Percentiles rank a stretch among this genome's conserved stretches.
Conservation (phyloP, 2,329 filamentous ascomycete genomes). For the Aspergillus spinulosporus region DNA sequence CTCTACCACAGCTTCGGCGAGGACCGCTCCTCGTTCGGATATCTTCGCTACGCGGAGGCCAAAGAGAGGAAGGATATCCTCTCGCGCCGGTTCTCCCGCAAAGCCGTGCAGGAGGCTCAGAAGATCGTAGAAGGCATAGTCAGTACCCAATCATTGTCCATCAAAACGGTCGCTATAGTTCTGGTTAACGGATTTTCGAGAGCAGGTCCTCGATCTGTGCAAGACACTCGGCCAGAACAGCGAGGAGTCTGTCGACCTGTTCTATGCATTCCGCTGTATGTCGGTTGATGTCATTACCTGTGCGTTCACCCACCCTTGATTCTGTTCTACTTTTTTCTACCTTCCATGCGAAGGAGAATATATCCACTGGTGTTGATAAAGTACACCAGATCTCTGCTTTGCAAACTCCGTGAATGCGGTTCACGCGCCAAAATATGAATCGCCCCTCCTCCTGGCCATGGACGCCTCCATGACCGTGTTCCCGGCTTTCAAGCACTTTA, state of each 20-base stretch:
- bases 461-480: slow-evolving; percentile 7
- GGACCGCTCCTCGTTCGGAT: slow-evolving; percentile 13
- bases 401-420: slow-evolving; percentile 11
- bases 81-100: slow-evolving; percentile 7
- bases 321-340: background rate
- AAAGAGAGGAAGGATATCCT: slow-evolving; percentile 13
- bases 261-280: slow-evolving; percentile 14
- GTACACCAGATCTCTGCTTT: slow-evolving; percentile 8
- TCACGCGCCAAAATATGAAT: slow-evolving; percentile 10
- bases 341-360: background rate
- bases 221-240: slow-evolving; percentile 1
- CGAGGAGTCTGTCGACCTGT: background rate
- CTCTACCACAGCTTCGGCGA: slow-evolving; percentile 12
- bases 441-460: slow-evolving; percentile 12
- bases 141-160: too few species aligned
- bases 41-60: slow-evolving; percentile 1
- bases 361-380: background rate
- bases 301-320: background rate
- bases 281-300: slow-evolving; percentile 11
- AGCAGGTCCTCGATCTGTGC: slow-evolving; percentile 5
- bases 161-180: background rate
- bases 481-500: slow-evolving; percentile 10
- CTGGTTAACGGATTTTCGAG: background rate
- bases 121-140: slow-evolving; percentile 3
- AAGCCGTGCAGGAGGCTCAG: slow-evolving; percentile 1